phyloP scores from a whole-genome alignment of 768 basidiomycete genomes.

The Sarcodon aspratus region DNA sequence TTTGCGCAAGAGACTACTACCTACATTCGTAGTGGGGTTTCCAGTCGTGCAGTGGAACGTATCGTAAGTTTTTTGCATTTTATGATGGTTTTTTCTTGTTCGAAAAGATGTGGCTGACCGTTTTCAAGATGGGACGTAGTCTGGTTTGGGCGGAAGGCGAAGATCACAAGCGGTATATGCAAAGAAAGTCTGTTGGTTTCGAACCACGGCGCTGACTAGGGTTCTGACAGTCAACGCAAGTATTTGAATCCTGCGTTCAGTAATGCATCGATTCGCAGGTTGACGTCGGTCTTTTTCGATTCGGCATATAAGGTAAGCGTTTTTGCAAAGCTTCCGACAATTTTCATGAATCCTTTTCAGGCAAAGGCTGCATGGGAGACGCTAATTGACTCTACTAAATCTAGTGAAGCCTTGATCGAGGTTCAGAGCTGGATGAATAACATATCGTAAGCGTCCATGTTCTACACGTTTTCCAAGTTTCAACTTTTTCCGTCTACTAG shows the following conservation, averaged over 20 bases:
- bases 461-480: no score
- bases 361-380: slow-evolving; percentile 23
- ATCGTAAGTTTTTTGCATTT: slow-evolving; percentile 15
- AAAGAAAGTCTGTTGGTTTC: no score
- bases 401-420: slow-evolving; percentile 24
- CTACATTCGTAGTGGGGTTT: slow-evolving; percentile 29
- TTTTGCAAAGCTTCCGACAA: not conserved
- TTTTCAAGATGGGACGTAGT: slow-evolving; percentile 19
- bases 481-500: slow-evolving; percentile 18
- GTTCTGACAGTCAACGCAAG: slow-evolving; percentile 33
- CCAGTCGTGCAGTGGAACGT: slow-evolving; percentile 22
- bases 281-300: slow-evolving; percentile 38
- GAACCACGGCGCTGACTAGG: not conserved
- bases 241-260: slow-evolving; percentile 41
- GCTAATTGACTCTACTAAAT: slow-evolving; percentile 10
- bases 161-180: slow-evolving; percentile 25
- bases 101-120: no score
- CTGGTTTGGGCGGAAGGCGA: slow-evolving; percentile 32
- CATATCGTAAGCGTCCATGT: slow-evolving; percentile 22
- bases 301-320: slow-evolving; percentile 35
- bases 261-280: slow-evolving; percentile 34
- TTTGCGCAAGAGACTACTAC: slow-evolving; percentile 36
- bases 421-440: slow-evolving; percentile 42
- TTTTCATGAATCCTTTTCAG: slow-evolving; percentile 7
- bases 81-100: no score